A percentile compares a stretch with the other conserved stretches of the same genome.
phyloP scores from a whole-genome alignment of 129 eudicot genomes.

The Arctium lappa region DNA sequence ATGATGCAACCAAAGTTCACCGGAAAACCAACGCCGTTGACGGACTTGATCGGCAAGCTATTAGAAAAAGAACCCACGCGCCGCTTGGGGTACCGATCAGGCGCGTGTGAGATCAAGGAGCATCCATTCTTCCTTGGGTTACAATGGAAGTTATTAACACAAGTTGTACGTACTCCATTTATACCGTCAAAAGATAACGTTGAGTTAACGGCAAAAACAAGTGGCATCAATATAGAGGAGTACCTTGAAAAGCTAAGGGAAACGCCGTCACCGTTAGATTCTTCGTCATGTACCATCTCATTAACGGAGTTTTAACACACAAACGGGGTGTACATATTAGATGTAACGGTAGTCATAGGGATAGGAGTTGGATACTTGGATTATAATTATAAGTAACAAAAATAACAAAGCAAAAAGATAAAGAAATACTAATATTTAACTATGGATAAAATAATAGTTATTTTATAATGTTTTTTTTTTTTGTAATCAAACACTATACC shows the following conservation, averaged over 20 bases:
- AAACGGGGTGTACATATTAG: not conserved
- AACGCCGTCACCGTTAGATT: conserved; percentile 41
- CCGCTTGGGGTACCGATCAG: conserved; percentile 53
- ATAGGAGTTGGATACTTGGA: not conserved
- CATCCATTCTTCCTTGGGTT: conserved; percentile 57
- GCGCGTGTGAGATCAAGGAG: conserved; percentile 59
- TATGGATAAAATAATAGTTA: not conserved
- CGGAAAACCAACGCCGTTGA: conserved; percentile 46
- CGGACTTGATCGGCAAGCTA: conserved; percentile 49
- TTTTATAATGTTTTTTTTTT: not conserved
- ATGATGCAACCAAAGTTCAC: conserved; percentile 41
- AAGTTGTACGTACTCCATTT: conserved; percentile 62
- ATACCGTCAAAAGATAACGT: conserved; percentile 39
- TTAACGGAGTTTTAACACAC: conserved; percentile 51
- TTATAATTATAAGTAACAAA: too few species aligned
- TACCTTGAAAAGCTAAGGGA: conserved; percentile 38
- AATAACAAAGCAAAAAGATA: not conserved
- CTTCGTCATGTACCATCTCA: conserved; percentile 47
- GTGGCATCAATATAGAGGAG: conserved; percentile 36
- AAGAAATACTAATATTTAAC: not conserved
- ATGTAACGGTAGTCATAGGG: not conserved
- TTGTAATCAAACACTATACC: not conserved
- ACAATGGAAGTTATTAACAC: conserved; percentile 57
- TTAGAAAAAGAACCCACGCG: conserved; percentile 64
- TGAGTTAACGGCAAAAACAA: conserved; percentile 17